Evolutionary conservation across 2,329 filamentous ascomycete species (phyloP).

Genomic region (Alternaria arbusti): DNA sequence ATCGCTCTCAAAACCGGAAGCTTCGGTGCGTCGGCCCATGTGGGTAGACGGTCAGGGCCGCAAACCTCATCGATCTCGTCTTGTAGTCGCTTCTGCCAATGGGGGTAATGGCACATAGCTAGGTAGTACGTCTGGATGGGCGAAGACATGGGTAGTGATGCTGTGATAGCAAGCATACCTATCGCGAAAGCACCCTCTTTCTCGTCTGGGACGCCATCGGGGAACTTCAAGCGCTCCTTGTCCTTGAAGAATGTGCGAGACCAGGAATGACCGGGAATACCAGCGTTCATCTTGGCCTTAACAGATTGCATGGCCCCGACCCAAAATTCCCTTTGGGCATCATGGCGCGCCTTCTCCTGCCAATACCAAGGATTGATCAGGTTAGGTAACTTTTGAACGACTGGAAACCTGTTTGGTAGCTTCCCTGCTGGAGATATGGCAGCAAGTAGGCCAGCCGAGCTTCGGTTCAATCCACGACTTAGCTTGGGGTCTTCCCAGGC

Average conservation of each 20-base stretch:
- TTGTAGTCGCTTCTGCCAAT: slow-evolving; percentile 61
- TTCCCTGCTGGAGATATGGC: not conserved
- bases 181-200: slow-evolving; percentile 4
- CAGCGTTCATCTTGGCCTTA: not conserved
- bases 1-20: slow-evolving; percentile 16
- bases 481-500: slow-evolving; percentile 4
- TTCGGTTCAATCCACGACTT: not conserved
- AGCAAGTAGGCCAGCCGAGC: not conserved
- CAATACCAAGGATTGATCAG: slow-evolving; percentile 4
- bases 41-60: slow-evolving; percentile 39
- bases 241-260: slow-evolving; percentile 3
- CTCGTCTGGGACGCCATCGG: not conserved
- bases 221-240: slow-evolving; percentile 4
- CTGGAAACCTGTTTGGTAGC: not conserved
- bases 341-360: slow-evolving; percentile 1
- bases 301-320: slow-evolving; percentile 4
- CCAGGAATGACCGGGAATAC: not conserved
- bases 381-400: not conserved
- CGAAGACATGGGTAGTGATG: slow-evolving; percentile 5
- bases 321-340: not conserved
- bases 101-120: slow-evolving; percentile 51
- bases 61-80: slow-evolving; percentile 65
- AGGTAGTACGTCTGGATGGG: slow-evolving; percentile 12
- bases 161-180: slow-evolving; percentile 5
- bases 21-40: slow-evolving; percentile 8